These are phyloP conservation scores for Porphyrellus cyaneotinctus DNA, from an alignment of 768 basidiomycete species.

Conservation along the genomic window DNA sequence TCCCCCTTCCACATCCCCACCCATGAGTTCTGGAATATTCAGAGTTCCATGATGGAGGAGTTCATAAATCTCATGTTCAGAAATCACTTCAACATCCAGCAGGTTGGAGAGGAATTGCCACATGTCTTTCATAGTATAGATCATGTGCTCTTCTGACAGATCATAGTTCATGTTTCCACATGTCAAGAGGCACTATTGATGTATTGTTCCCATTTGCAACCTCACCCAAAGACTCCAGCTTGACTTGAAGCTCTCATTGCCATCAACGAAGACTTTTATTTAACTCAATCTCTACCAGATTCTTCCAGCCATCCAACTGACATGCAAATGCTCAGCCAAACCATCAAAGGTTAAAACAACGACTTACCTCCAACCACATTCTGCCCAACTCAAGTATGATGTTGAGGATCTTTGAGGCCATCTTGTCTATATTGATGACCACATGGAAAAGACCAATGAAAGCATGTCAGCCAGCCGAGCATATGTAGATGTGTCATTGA, in stretches of 20 bases:
- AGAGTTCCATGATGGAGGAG: not conserved
- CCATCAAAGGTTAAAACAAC: not conserved
- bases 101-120: not conserved
- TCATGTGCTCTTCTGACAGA: constrained; percentile 24
- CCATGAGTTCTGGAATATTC: not conserved
- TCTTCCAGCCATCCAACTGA: constrained; percentile 65
- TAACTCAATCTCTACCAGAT: constrained; percentile 85
- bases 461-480: constrained; percentile 3
- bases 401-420: constrained; percentile 86
- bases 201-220: constrained; percentile 50
- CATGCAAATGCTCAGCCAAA: not conserved
- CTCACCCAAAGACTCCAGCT: constrained; percentile 74
- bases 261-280: constrained; percentile 83
- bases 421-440: constrained; percentile 95
- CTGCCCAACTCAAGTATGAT: constrained; percentile 73
- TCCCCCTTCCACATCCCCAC: not conserved
- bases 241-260: constrained; percentile 69
- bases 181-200: constrained; percentile 63
- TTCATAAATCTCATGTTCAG: constrained; percentile 4
- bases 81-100: not conserved
- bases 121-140: constrained; percentile 8
- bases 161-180: constrained; percentile 64
- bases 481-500: constrained; percentile 26
- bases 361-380: constrained; percentile 63
- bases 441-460: constrained; percentile 78